Base-by-base conservation (phyloP, 441 rosid species). In the Populus tomentosa region DNA sequence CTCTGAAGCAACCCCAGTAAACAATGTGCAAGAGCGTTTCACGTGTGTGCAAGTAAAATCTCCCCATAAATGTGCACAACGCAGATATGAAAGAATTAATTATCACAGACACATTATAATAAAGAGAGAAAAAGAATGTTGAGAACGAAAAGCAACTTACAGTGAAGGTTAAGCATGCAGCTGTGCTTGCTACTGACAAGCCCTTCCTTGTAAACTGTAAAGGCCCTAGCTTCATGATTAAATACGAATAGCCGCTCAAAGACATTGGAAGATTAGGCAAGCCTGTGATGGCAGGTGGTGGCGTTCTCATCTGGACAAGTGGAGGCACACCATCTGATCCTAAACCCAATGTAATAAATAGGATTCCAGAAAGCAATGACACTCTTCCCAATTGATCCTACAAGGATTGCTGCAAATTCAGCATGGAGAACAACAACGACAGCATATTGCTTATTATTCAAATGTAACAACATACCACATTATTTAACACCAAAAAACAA, bases 341-440 rank as follows among this genome's bases (percentile, higher is more conserved):
- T 16, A 95, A 74, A 69, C 99, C 98, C 86, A 92, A 75, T 75
- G 85, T 90, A 69, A 95, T 71, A 79, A 95, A 93, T 42, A 95
- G 83, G 81, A 95, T 88, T 42, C 94, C 94, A 20, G 91, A 93
- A 78, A 95, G 94, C 74, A 95, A 81, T 61, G 97, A 86, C 46
- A 95, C 98, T 86, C 99, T 95, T 75, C 88, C 96, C 87, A 95
- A 69, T 88, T 95, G 99, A 83, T 95, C 96, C 98, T 89, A 81
- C 75, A 86, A 83, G 38, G 23, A 71, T 77, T 28, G 46, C 59
- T 40, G 32, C 28, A 61, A 81, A 23, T 74, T 74, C 67, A 67
- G 66, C 21, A 69, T 2, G 32, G 2, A 76, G 26, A 9, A 75
- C 71, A 35, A 38, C 74, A 5, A 65, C 1, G 42, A 67, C 9